Evolutionary conservation across 768 basidiomycete species (phyloP), one percentile per base, ranked within the genome.

Genomic region (Amyloporia xantha): DNA sequence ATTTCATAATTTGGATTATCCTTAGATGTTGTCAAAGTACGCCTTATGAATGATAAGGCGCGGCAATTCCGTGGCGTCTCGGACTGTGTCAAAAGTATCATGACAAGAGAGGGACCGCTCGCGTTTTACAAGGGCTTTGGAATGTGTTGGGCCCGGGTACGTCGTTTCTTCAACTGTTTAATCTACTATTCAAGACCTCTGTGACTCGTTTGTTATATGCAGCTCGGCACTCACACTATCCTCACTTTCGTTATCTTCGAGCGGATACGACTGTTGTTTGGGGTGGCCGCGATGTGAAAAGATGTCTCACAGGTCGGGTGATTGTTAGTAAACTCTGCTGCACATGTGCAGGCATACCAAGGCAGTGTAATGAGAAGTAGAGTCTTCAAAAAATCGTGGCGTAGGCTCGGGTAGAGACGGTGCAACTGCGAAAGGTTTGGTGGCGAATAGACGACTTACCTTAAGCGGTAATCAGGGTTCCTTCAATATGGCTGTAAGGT

Each of bases 141-240:
- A n/a, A 68, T 69, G 68, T 69, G 68, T 45, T 69, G 68, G 68
- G 67, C 66, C 10, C 50, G 68, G 40, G 68, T 68, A 46, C 37
- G 67, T 59, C 20, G 9, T 36, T 26, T 3, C 26, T 11, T 21
- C 19, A 40, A 20, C 24, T 7, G 27, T 43, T 47, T 20, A 50
- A 35, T 38, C 42, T 13, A 20, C 27, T n/a, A n/a, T 38, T 39
- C 20, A 20, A 21, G n/a, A n/a, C n/a, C n/a, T n/a, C n/a, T n/a
- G n/a, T n/a, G n/a, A n/a, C n/a, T n/a, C n/a, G n/a, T n/a, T n/a
- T n/a, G n/a, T n/a, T n/a, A n/a, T n/a, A n/a, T n/a, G n/a, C 37
- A 69, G 68, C 58, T 69, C 13, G 68, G 67, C 2, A 62, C 64
- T 10, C 68, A 69, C 46, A 69, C 68, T 1, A 60, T 68, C 15